These are phyloP conservation scores for Apiotrichum porosum DNA, from an alignment of 1,284 basidiomycete species.

Conservation along the genomic window DNA sequence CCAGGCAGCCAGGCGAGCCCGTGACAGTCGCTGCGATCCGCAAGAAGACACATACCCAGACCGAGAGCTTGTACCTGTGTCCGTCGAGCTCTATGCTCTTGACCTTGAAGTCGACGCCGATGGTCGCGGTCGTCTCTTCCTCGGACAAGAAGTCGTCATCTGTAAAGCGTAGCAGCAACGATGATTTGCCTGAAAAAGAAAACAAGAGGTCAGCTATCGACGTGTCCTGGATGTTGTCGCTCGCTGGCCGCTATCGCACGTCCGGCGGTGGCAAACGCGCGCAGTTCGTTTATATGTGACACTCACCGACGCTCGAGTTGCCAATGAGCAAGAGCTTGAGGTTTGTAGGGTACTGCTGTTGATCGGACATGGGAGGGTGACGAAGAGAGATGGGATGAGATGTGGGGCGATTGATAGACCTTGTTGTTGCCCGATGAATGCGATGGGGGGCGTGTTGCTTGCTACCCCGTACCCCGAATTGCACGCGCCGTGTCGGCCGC, in stretches of 20 bases:
- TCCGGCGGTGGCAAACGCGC: no score
- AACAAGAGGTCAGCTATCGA: no score
- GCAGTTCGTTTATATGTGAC: no score
- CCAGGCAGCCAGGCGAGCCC: no score
- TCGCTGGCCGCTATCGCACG: no score
- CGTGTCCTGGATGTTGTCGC: not conserved
- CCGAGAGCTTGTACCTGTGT: constrained; percentile 54
- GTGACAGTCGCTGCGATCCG: not conserved
- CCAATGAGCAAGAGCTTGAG: constrained; percentile 58
- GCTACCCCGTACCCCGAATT: no score
- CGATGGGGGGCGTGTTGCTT: no score
- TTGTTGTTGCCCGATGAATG: no score
- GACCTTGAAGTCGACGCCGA: constrained; percentile 57
- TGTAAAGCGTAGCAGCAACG: constrained; percentile 85
- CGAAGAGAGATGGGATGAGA: no score
- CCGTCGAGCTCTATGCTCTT: constrained; percentile 52
- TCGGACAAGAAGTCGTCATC: constrained; percentile 94
- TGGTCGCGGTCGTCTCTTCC: constrained; percentile 92
- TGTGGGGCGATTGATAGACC: no score
- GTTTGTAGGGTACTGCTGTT: constrained; percentile 24
- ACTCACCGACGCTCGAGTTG: constrained; percentile 88
- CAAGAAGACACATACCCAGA: constrained; percentile 51
- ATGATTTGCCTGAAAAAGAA: constrained; percentile 62
- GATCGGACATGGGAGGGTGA: constrained; percentile 1
- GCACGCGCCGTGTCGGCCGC: no score